Evolutionary conservation across 2,329 filamentous ascomycete species (phyloP), one percentile per base, ranked within the genome.

Genomic region (Diaporthe citri): DNA sequence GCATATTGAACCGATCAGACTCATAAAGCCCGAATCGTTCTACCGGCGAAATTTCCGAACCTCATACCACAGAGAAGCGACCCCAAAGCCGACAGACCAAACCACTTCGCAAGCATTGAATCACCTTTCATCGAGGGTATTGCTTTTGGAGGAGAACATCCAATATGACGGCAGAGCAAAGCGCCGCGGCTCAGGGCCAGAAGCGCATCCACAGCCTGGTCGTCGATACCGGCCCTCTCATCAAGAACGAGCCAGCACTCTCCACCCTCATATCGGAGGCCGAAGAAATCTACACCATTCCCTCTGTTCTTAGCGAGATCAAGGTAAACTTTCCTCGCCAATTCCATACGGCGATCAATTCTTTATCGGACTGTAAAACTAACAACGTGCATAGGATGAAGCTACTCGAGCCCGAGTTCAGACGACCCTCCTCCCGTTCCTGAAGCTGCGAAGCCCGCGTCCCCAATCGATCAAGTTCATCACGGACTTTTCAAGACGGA

Each of bases 201-300:
- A 98, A 96, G 82, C 89, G 93, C 0, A 91, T 97, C 67, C 92
- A 97, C 85, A 93, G 93, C 72, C 91, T 98, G 70, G 90, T 98
- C 39, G 89, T 99, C 78, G 97, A 99, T 82, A 94, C 97, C 4
- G 96, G 96, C 36, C 95, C 96, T 10, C 92, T 99, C 76, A 96
- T 99, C 83, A 96, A 96, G 82, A 98, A 98, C 85, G 93, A 97
- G 78, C 95, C 96, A 17, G 88, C 94, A 15, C 91, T 97, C 34
- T 97, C 95, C 60, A 95, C 94, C 0, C 91, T 99, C 15, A 87
- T 98, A 70, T 89, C 90, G 51, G 92, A 95, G 82, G 92, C 95
- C 64, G 93, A 97, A 80, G 87, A 89, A 75, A 88, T 98, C 56
- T 91, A 95, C 80, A 98, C 95, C 1, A 94, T 96, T 0, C 95